Evolutionary conservation across 2,329 filamentous ascomycete species (phyloP).

Genomic region (Colletotrichum karsti): DNA sequence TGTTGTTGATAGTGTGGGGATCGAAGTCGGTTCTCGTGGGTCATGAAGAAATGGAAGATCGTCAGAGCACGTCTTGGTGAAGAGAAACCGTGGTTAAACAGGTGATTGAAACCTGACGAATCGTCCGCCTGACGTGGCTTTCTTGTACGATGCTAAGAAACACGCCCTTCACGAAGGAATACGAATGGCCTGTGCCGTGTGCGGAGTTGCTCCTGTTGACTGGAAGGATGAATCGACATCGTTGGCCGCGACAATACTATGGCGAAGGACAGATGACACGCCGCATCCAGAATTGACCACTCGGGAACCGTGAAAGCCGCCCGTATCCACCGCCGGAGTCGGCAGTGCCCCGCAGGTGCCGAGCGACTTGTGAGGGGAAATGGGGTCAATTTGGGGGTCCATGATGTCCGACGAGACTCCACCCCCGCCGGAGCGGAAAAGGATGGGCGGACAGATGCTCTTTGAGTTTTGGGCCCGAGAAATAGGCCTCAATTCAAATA

Average conservation of each 20-base stretch:
- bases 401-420: background rate
- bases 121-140: background rate
- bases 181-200: background rate
- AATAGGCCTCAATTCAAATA: background rate
- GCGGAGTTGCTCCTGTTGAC: constrained; percentile 25
- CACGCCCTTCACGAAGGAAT: background rate
- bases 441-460: background rate
- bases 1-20: background rate
- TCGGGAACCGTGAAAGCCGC: constrained; percentile 21
- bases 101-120: background rate
- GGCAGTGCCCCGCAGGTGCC: constrained; percentile 11
- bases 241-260: constrained; percentile 12
- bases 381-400: background rate
- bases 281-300: constrained; percentile 3
- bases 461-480: too few relatives aligned
- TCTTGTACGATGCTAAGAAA: background rate
- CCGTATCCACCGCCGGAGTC: background rate
- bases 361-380: background rate
- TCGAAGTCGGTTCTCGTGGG: background rate
- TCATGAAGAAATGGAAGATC: background rate
- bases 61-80: background rate
- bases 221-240: background rate
- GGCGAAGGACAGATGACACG: constrained; percentile 3
- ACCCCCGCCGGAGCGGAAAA: background rate
- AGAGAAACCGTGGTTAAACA: background rate